Base-by-base conservation (phyloP, 495 filamentous ascomycete species). In the Aspergillus panamensis region DNA sequence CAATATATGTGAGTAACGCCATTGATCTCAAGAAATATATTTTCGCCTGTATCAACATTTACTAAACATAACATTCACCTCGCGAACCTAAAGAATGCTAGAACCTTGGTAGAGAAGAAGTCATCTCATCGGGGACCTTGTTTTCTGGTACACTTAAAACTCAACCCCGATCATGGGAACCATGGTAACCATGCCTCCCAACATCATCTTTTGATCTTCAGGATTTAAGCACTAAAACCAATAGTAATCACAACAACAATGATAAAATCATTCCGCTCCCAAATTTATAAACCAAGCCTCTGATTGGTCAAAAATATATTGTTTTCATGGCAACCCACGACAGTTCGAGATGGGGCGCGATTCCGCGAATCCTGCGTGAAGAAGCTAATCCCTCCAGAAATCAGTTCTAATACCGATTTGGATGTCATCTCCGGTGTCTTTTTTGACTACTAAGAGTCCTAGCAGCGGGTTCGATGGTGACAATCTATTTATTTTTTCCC, bases 391-490 rank as follows among this genome's bases (percentile, higher is more conserved):
- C 51, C 53, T 51, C 35, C 9, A 48, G 43, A 47, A 16, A 19
- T 33, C 29, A 31, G 31, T 32, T 21, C 42, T 45, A 45, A 20
- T 45, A 51, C 57, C 44, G 37, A 48, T 57, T 66, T 57, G 58
- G 64, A 55, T 37, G 58, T 59, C 57, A 64, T 56, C 55, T 60
- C 39, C 56, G 48, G 57, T 48, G 53, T 39, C 57, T 25, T 45
- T 60, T 48, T 10, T 39, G 35, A 39, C 44, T n/a, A 56, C 17
- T 39, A 33, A 40, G 40, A 55, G 44, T 48, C 29, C 21, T 20
- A 37, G n/a, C 25, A 5, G 25, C 5, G 25, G 25, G 2, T 25
- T 25, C 25, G 25, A 25, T 25, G 25, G 2, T 2, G 25, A 25
- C 25, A 2, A 25, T 25, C 32, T 14, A 30, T 20, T 14, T 25